Evolutionary conservation across 2,329 filamentous ascomycete species (phyloP), one percentile per base, ranked within the genome.

Genomic region (Fusarium kyushuense): DNA sequence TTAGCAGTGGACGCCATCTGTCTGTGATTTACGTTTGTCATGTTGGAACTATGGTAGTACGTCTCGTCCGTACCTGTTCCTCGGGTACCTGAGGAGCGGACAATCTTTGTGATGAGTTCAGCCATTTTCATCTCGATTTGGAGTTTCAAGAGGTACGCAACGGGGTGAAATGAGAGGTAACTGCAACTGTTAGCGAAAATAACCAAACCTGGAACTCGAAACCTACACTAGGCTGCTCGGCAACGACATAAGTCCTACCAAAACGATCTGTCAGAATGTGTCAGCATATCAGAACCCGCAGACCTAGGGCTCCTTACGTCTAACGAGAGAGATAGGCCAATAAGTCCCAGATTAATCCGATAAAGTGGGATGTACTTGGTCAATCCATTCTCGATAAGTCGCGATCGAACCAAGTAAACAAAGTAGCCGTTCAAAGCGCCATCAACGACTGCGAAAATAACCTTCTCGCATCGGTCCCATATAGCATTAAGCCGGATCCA

Each of bases 401-500:
- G 79, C 2, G 75, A 74, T 21, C 81, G 81, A 33, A 86, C 83
- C 1, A 77, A 76, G 27, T 74, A 74, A 13, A 86, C 79, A 57
- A 87, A 87, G 68, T 84, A 86, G 27, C 76, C 76, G 61, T 87
- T 87, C 30, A 87, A 73, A 0, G 60, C 69, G 1, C 75, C 82
- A 56, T 87, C 85, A 3, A 86, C 78, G 5, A 85, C 46, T 3
- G 84, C 75, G 59, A 85, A 85, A 5, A 87, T 78, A 4, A 80
- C 78, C 67, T 87, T 87, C 33, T 86, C 84, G 45, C 78, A 77
- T 9, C 84, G 81, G 46, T 87, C 85, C 85, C 85, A 87, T 43
- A 84, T 75, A 0, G 79, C 68, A 66, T 87, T 87, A 45, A 85
- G 72, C 21, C 73, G 65, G 27, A 85, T 76, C 54, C 80, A 86